Evolutionary conservation across 345 rosid genomes (phyloP).

Genomic region (Brassica napus): DNA sequence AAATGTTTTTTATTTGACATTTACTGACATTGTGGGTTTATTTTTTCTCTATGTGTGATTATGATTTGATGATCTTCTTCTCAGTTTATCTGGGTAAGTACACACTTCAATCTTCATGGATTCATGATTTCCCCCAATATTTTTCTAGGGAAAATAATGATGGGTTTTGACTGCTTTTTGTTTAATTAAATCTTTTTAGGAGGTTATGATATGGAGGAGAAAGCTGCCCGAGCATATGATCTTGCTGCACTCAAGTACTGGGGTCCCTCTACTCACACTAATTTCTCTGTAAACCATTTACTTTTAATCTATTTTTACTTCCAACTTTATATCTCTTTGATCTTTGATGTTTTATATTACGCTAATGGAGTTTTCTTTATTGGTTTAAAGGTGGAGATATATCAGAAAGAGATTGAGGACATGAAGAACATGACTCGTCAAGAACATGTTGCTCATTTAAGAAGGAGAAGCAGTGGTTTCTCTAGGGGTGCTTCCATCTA

Average conservation of each 20-base stretch:
- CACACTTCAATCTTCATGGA: constrained; percentile 36
- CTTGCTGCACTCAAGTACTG: constrained; percentile 98
- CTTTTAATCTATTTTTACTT: background rate
- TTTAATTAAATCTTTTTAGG: constrained; percentile 49
- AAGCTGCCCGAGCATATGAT: constrained; percentile 98
- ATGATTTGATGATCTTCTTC: constrained; percentile 40
- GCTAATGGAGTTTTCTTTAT: background rate
- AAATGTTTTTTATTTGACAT: background rate
- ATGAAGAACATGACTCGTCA: constrained; percentile 89
- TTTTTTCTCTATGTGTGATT: constrained; percentile 25
- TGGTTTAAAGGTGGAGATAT: constrained; percentile 62
- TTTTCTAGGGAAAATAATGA: constrained; percentile 32
- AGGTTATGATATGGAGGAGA: constrained; percentile 98
- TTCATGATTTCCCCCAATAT: constrained; percentile 30
- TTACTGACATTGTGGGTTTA: constrained; percentile 35
- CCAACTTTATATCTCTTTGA: constrained; percentile 18
- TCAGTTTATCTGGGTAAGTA: constrained; percentile 91
- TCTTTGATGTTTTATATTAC: constrained; percentile 12
- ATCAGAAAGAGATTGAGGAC: constrained; percentile 71
- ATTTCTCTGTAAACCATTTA: constrained; percentile 66
- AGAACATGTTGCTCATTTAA: constrained; percentile 89
- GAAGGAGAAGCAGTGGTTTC: constrained; percentile 99
- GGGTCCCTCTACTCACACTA: constrained; percentile 92
- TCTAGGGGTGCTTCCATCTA: constrained; percentile 98
- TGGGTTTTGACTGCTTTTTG: constrained; percentile 37